Percentiles rank a stretch among this genome's conserved stretches.
phyloP scores from a whole-genome alignment of 2,329 filamentous ascomycete species.

The Cucurbitaria berberidis region DNA sequence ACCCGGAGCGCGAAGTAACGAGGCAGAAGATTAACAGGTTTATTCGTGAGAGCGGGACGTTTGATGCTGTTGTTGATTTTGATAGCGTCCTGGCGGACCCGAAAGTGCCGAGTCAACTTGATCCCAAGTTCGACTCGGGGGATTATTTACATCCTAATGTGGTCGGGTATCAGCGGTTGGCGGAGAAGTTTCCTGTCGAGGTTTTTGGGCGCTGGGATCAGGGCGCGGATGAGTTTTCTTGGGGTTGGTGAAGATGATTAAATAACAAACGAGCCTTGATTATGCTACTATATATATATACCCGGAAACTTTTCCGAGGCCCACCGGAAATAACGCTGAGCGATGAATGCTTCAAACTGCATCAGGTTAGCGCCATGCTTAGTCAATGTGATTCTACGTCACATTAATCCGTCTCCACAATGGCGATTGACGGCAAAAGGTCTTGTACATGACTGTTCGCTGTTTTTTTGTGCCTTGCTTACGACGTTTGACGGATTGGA shows the following conservation, averaged over 20 bases:
- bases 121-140: conserved; percentile 62
- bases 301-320: no score
- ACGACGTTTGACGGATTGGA: no score
- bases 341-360: no score
- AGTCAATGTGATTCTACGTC: no score
- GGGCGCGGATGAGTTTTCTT: conserved; percentile 21
- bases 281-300: no score
- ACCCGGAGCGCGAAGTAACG: conserved; percentile 61
- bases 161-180: conserved; percentile 65
- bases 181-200: conserved; percentile 63
- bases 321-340: no score
- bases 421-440: no score
- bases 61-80: conserved; percentile 69
- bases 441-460: no score
- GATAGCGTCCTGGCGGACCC: conserved; percentile 63
- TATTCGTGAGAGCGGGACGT: conserved; percentile 63
- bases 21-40: conserved; percentile 65
- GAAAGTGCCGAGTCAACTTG: conserved; percentile 55
- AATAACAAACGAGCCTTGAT: no score
- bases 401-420: no score
- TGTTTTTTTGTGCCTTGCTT: no score
- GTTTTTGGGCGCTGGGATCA: conserved; percentile 53
- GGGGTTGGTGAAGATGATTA: conserved; percentile 1
- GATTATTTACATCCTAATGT: conserved; percentile 70
- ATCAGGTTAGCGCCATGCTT: no score